Base-by-base conservation (phyloP, 345 rosid species). In the Hibiscus trionum region DNA sequence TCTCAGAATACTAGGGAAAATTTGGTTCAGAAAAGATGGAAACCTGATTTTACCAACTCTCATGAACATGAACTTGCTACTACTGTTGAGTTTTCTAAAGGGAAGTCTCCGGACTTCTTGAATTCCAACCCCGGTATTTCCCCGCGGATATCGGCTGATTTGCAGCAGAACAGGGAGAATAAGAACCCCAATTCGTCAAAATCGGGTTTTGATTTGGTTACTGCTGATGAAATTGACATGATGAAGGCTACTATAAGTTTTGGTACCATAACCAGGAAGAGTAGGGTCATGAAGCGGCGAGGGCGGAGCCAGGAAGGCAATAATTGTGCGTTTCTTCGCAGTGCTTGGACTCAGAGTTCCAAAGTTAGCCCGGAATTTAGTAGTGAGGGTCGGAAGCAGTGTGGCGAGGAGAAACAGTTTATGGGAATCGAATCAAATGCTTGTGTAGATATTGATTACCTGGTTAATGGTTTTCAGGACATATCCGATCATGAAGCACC, bases 221-320 rank as follows among this genome's bases (percentile, higher is more conserved):
- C 50, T 59, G 75, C 65, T 21, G 79, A 73, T 61, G 78, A 65
- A 46, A 46, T 55, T 42, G 75, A 72, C 49, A 67, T 49, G 72
- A 29, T 61, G 67, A 82, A 72, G 66, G 53, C 78, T 37, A 72
- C 66, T 14, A 58, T 86, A 70, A 72, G 78, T 62, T 83, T 84
- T 50, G 84, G 88, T 15, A 52, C 76, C 63, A 71, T 87, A 31
- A 80, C 85, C 42, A 77, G 85, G 78, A 86, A 84, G 76, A 76
- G 82, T 66, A 80, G 89, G 80, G 74, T 77, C 35, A 86, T 83
- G 87, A 86, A 75, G 71, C 81, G 89, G 57, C 70, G 84, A 49
- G 79, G 84, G 10, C 82, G 70, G 37, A 66, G 75, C 75, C 65
- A 26, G 16, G 75, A 68, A 58, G 77, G 72, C 39, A 73, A 64